Percentiles rank a stretch among this genome's conserved stretches.
Evolutionary conservation across 192 early-diverging fungal species (phyloP).

Genomic region (Endogone sp.): DNA sequence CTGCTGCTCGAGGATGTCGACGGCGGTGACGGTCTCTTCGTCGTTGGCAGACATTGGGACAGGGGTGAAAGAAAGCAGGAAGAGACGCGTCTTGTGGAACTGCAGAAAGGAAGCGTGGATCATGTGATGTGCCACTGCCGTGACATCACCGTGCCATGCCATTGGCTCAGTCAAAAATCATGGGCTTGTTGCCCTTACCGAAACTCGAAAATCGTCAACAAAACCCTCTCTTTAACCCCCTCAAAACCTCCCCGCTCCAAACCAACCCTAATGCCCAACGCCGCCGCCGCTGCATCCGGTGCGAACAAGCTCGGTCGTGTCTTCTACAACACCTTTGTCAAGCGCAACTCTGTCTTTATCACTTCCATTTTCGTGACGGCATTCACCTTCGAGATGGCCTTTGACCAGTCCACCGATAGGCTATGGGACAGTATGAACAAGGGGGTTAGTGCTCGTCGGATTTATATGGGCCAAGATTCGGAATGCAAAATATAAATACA

Average conservation of each 20-base stretch:
- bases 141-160: background rate
- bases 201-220: background rate
- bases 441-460: conserved; percentile 53
- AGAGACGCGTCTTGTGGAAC: background rate
- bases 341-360: conserved; percentile 68
- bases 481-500: too few relatives aligned
- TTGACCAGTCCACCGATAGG: conserved; percentile 54
- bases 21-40: conserved; percentile 37
- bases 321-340: conserved; percentile 60
- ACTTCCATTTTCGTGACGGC: conserved; percentile 62
- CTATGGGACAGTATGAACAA: conserved; percentile 73
- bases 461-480: too few relatives aligned
- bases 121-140: background rate
- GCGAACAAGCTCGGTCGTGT: background rate
- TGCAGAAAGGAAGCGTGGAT: background rate
- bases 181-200: background rate
- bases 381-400: conserved; percentile 69
- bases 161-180: too few relatives aligned
- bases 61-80: background rate
- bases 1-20: conserved; percentile 34
- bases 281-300: background rate
- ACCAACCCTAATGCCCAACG: background rate
- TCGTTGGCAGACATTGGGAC: background rate
- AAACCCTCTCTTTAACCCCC: background rate
- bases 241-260: background rate